Evolutionary conservation across 2,329 filamentous ascomycete genomes (phyloP), one percentile per base, ranked within the genome.

Genomic region (Geosmithia flava): DNA sequence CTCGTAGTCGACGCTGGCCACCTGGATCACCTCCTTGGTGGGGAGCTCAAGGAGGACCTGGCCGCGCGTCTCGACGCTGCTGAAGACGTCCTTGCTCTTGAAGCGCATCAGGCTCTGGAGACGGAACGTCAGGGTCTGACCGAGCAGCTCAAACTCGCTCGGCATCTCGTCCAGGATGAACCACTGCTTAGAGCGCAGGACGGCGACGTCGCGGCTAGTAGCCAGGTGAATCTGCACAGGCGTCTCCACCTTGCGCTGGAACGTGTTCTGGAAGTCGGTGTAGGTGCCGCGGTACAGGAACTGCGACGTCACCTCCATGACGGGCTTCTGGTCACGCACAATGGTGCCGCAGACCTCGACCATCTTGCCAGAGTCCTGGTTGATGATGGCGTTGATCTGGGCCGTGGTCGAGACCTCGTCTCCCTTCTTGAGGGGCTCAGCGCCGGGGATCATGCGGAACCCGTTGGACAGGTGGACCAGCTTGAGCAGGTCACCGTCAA

Each of bases 301-400:
- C 66, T 98, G 93, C 53, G 89, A 96, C 13, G 90, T 97, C 27
- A 98, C 93, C 63, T 98, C 89, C 93, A 98, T 98, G 53, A 98
- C 88, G 6, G 89, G 76, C 64, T 86, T 68, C 23, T 85, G 85
- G 48, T 90, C 81, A 42, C 93, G 85, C 48, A 78, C 84, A 59
- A 98, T 95, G 6, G 93, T 98, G 53, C 93, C 93, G 59, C 90
- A 96, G n/a, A 98, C 91, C 68, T 98, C 94, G 17, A 98, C 94
- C 90, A 98, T 96, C 76, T 98, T 98, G 45, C 93, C 93, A 51
- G 93, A 89, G 15, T 95, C 89, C 66, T 98, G 90, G 71, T 97
- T 98, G 72, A 98, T 85, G 59, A 98, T 89, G 16, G 93, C 89
- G 58, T 98, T 97, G 70, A 98, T 87, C 64, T 94, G 89, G 42